Conservation (phyloP, 2,329 filamentous ascomycete species). For the Epicoccum nigrum region DNA sequence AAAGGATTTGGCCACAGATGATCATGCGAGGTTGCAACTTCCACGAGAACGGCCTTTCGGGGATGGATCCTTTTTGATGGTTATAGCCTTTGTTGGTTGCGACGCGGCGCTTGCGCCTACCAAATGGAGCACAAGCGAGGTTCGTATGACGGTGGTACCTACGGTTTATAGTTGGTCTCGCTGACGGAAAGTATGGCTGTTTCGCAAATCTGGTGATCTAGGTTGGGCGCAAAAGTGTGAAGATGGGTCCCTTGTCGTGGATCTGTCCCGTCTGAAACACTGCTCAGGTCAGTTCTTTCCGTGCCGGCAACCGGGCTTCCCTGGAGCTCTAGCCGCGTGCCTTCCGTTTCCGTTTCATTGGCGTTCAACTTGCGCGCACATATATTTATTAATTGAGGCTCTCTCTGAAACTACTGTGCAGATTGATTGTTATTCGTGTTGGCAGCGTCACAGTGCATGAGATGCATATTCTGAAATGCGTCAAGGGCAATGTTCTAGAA, state of each 20-base stretch:
- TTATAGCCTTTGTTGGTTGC: not conserved
- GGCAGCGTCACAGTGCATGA: not conserved
- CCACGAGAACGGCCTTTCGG: not conserved
- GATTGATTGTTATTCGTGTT: not conserved
- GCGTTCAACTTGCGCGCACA: not conserved
- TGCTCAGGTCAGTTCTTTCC: not conserved
- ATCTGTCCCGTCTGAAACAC: slow-evolving; percentile 1
- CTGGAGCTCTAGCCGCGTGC: not conserved
- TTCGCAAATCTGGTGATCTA: not conserved
- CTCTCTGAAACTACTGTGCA: slow-evolving; percentile 3
- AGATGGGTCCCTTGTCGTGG: not conserved
- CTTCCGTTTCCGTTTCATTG: not conserved
- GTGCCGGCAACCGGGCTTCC: not conserved
- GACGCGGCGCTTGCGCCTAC: not conserved
- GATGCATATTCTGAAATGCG: not conserved
- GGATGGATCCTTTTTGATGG: not conserved
- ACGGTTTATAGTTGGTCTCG: not conserved
- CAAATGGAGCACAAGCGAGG: not conserved
- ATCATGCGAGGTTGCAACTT: not conserved
- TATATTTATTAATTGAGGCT: not conserved
- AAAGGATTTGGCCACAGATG: not conserved
- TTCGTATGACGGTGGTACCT: too few species aligned
- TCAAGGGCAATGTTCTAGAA: slow-evolving; percentile 1
- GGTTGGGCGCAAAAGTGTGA: not conserved
- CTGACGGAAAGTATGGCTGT: not conserved